Conservation (phyloP, 768 basidiomycete genomes). For the Lentinula boryana region DNA sequence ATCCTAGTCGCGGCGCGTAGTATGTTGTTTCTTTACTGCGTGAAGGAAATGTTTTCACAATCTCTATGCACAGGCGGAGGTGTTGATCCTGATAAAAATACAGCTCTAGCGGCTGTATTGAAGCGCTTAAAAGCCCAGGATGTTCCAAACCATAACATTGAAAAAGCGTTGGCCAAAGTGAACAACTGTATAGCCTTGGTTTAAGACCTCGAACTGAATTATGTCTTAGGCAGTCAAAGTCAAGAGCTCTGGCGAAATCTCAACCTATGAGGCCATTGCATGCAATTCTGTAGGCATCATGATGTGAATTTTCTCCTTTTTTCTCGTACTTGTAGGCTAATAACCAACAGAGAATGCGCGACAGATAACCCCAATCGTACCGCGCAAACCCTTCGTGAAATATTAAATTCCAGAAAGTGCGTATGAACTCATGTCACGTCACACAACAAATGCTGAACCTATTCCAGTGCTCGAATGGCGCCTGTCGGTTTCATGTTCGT, state of each 20-base stretch:
- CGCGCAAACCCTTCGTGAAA: slow-evolving; percentile 47
- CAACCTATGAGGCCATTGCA: slow-evolving; percentile 59
- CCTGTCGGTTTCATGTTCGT: slow-evolving; percentile 64
- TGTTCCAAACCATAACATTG: slow-evolving; percentile 67
- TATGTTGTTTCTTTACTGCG: slow-evolving; percentile 31
- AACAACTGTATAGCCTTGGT: not conserved
- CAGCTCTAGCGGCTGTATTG: slow-evolving; percentile 46
- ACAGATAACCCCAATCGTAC: slow-evolving; percentile 66
- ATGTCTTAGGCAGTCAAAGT: slow-evolving; percentile 37
- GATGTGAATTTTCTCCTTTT: slow-evolving; percentile 37
- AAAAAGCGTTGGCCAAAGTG: slow-evolving; percentile 54
- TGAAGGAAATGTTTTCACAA: slow-evolving; percentile 20
- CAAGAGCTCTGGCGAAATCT: slow-evolving; percentile 41
- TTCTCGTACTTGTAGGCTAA: slow-evolving; percentile 3
- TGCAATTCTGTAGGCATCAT: slow-evolving; percentile 55
- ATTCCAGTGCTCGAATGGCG: slow-evolving; percentile 50
- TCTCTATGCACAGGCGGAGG: not conserved
- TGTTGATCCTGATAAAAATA: slow-evolving; percentile 25
- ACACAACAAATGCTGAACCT: not conserved
- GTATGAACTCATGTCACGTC: not conserved
- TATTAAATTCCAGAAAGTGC: slow-evolving; percentile 38
- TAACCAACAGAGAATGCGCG: slow-evolving; percentile 43
- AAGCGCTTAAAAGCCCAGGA: slow-evolving; percentile 50
- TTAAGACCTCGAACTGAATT: not conserved
- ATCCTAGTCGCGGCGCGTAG: slow-evolving; percentile 56